These are phyloP conservation scores for Russula emetica DNA, from an alignment of 768 basidiomycete species.

Conservation along the genomic window DNA sequence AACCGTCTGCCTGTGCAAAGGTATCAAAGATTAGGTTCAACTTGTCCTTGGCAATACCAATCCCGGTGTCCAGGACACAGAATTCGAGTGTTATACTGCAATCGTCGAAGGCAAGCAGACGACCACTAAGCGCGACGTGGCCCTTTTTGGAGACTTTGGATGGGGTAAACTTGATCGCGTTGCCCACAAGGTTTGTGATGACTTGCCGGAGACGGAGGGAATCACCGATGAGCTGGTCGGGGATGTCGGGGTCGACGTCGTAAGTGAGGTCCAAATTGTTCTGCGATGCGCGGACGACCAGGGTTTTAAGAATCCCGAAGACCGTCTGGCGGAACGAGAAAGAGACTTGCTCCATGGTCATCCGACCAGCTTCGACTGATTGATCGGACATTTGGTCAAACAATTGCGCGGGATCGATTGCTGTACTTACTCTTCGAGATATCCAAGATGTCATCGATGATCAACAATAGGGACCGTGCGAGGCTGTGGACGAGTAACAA, in stretches of 20 bases:
- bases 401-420: too few relatives aligned
- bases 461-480: slow-evolving; percentile 86
- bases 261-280: slow-evolving; percentile 95
- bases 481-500: slow-evolving; percentile 92
- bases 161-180: slow-evolving; percentile 94
- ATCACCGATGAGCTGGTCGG: slow-evolving; percentile 95
- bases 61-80: slow-evolving; percentile 96
- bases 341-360: slow-evolving; percentile 99
- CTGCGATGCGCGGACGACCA: slow-evolving; percentile 95
- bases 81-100: slow-evolving; percentile 89
- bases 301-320: slow-evolving; percentile 91
- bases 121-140: slow-evolving; percentile 83
- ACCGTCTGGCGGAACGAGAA: slow-evolving; percentile 97
- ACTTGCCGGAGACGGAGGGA: slow-evolving; percentile 91
- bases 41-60: slow-evolving; percentile 98
- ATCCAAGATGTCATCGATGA: slow-evolving; percentile 99
- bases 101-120: slow-evolving; percentile 73
- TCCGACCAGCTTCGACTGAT: slow-evolving; percentile 94
- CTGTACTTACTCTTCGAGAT: slow-evolving; percentile 84
- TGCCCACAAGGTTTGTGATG: slow-evolving; percentile 92
- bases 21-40: slow-evolving; percentile 98
- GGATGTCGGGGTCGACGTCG: slow-evolving; percentile 92
- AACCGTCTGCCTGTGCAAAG: slow-evolving; percentile 98
- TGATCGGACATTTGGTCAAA: slow-evolving; percentile 5
- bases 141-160: slow-evolving; percentile 53